Base-by-base conservation (phyloP, 345 rosid species). In the Pistacia vera region DNA sequence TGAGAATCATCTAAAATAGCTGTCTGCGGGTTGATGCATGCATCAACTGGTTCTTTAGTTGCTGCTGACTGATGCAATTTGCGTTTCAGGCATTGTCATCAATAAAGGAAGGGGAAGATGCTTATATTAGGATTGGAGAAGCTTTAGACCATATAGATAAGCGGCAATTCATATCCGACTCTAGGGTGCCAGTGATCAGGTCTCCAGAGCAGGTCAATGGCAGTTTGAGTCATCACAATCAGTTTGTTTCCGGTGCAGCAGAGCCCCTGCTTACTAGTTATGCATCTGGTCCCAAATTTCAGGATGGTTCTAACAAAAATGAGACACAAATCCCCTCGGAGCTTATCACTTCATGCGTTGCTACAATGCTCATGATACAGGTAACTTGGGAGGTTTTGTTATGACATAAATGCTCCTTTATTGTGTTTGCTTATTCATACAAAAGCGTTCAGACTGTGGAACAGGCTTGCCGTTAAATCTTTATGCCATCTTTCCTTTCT, bases 351-450 rank as follows among this genome's bases (percentile, higher is more conserved):
- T 92, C 99, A 14, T 94, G 98, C 70, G 97, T 94, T 14, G 92
- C 97, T 75, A 76, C 97, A 67, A 84, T 91, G 89, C 89, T 88
- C 74, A 90, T 92, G 97, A 85, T 94, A 77, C 97, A 91, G 97
- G 99, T 91, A 85, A 84, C 70, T 38, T 14, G 28, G 33, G 33
- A 55, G 44, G 41, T 11, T 68, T n/a, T 12, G 16, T 49, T 33
- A 25, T 70, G 44, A 57, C 10, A 11, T 62, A 74, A 65, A 14
- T 58, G 2, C 51, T 38, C 41, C 41, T 38, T 30, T 30, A 30
- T 30, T 30, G 33, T 30, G 33, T 30, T 30, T 30, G 33, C 33
- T 2, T 30, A 30, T 30, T 30, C 2, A 0, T 30, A 30, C 33
- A 30, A 30, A 30, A 30, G 33, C 33, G 0, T 30, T 30, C 33